phyloP scores from a whole-genome alignment of 176 grass and related monocot genomes.

The Tillandsia fasciculata region DNA sequence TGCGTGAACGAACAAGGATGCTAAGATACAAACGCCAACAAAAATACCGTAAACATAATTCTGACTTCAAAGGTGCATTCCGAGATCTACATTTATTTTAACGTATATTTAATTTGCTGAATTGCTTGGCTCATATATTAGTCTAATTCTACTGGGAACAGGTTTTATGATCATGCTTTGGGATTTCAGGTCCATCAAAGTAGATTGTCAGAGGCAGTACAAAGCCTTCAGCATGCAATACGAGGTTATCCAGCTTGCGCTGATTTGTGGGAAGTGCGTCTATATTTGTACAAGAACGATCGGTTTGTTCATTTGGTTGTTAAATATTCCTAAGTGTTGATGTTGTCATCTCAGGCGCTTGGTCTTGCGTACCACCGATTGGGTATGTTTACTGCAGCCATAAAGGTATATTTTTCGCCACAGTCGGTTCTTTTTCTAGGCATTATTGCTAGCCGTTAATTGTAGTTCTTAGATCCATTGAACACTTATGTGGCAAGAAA shows the following conservation, averaged over 20 bases:
- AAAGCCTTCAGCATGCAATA: slow-evolving; percentile 84
- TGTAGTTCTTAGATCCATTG: slow-evolving; percentile 19
- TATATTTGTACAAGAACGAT: no score
- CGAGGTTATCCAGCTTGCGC: slow-evolving; percentile 62
- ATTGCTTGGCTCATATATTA: no score
- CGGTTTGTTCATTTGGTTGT: neutral
- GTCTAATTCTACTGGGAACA: neutral
- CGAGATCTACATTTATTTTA: no score
- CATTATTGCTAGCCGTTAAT: slow-evolving; percentile 6
- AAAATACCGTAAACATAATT: no score
- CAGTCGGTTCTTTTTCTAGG: neutral
- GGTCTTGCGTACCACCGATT: slow-evolving; percentile 89
- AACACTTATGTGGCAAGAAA: neutral
- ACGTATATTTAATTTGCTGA: no score
- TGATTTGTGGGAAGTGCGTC: slow-evolving; percentile 89
- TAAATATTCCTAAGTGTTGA: slow-evolving; percentile 25
- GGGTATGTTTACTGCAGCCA: slow-evolving; percentile 92
- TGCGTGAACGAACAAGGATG: neutral
- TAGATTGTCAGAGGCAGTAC: slow-evolving; percentile 83
- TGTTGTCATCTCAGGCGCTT: slow-evolving; percentile 56
- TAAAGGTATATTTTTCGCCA: slow-evolving; percentile 50
- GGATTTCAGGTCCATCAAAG: slow-evolving; percentile 68
- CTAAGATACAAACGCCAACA: slow-evolving; percentile 2
- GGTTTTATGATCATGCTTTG: slow-evolving; percentile 13
- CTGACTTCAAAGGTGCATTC: no score